Percentiles rank a stretch among this genome's conserved stretches.
Conservation (phyloP, 805 yeast genomes). For the Starmera caribaea region DNA sequence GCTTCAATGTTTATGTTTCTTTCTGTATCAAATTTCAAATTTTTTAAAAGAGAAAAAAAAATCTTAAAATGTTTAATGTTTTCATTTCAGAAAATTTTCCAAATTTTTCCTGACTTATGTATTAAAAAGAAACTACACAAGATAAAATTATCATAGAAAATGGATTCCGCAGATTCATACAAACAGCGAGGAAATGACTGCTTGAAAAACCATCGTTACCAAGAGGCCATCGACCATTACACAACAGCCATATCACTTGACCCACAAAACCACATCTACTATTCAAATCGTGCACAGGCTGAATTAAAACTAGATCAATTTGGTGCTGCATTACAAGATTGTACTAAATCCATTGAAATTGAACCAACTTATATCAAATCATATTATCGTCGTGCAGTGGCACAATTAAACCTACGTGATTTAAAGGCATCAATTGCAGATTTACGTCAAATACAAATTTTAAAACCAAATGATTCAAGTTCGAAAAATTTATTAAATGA, state of each 20-base stretch:
- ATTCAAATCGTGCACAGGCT: slow-evolving; percentile 85
- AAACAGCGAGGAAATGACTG: slow-evolving; percentile 69
- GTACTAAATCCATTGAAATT: slow-evolving; percentile 56
- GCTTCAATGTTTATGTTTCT: too few relatives aligned
- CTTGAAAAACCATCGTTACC: slow-evolving; percentile 55
- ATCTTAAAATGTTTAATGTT: too few relatives aligned
- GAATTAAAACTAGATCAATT: slow-evolving; percentile 78
- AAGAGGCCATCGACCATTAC: slow-evolving; percentile 60
- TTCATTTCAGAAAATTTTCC: too few relatives aligned
- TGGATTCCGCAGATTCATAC: slow-evolving; percentile 30
- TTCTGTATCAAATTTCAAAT: too few relatives aligned
- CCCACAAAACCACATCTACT: slow-evolving; percentile 47
- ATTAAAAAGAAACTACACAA: too few relatives aligned
- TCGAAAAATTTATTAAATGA: slow-evolving; percentile 56
- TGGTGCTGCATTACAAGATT: slow-evolving; percentile 77
- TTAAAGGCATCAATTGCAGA: slow-evolving; percentile 67
- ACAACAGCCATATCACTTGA: slow-evolving; percentile 66
- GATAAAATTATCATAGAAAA: too few relatives aligned
- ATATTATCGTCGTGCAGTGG: slow-evolving; percentile 79
- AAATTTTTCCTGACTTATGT: too few relatives aligned
- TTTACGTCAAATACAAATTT: slow-evolving; percentile 50
- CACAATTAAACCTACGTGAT: slow-evolving; percentile 65
- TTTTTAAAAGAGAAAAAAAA: too few relatives aligned
- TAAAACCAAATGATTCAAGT: slow-evolving; percentile 58
- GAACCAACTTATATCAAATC: slow-evolving; percentile 68